phyloP scores from a whole-genome alignment of 2,329 filamentous ascomycete species.

The Talaromyces sp. region DNA sequence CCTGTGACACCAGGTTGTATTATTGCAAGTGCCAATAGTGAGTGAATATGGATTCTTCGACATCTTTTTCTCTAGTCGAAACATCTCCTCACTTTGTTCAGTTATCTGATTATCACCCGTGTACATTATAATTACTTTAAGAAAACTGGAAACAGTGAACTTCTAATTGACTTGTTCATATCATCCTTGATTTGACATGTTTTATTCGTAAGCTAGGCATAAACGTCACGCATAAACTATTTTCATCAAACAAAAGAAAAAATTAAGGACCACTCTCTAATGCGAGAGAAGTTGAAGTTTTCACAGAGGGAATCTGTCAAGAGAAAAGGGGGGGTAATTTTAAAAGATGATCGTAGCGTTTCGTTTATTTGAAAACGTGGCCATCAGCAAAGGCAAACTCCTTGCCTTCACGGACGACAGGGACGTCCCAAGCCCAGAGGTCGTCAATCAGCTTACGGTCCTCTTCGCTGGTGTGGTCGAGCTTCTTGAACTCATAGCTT shows the following conservation, averaged over 20 bases:
- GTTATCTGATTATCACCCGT: neutral
- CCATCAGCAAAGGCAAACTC: constrained; percentile 81
- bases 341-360: neutral
- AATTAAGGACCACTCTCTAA: neutral
- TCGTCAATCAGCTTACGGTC: constrained; percentile 82
- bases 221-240: constrained; percentile 8
- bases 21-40: too few relatives aligned
- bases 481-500: constrained; percentile 95
- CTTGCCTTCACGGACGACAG: constrained; percentile 76
- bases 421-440: constrained; percentile 90
- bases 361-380: constrained; percentile 96
- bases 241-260: constrained; percentile 1
- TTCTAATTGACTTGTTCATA: neutral
- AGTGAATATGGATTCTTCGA: too few relatives aligned
- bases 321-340: constrained; percentile 1
- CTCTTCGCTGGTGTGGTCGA: constrained; percentile 80
- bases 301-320: neutral
- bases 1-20: too few relatives aligned
- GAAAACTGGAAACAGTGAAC: neutral
- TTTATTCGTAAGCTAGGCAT: constrained; percentile 1
- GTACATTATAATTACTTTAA: neutral
- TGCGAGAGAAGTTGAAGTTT: neutral
- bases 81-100: too few relatives aligned
- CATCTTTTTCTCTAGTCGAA: too few relatives aligned
- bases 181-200: constrained; percentile 2